These are phyloP conservation scores for Cytospora chrysosperma DNA, from an alignment of 2,329 filamentous ascomycete species.

Conservation along the genomic window DNA sequence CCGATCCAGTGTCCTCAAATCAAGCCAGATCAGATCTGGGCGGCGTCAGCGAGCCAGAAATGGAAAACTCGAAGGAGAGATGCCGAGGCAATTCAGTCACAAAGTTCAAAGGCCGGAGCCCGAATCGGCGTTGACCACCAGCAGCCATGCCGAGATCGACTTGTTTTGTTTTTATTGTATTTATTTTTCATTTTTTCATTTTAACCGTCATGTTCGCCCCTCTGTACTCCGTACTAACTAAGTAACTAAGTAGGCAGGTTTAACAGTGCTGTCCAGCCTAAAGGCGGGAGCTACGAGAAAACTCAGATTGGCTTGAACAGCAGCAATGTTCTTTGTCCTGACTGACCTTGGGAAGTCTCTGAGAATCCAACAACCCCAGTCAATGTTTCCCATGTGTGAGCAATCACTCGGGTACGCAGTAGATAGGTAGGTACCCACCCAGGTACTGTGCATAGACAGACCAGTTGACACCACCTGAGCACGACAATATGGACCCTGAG, in stretches of 20 bases:
- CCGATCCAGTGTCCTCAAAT: background rate
- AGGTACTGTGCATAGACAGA: no score
- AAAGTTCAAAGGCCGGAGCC: background rate
- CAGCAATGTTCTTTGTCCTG: background rate
- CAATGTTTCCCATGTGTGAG: no score
- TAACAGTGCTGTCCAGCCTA: background rate
- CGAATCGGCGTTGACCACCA: slow-evolving; percentile 2
- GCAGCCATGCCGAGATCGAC: background rate
- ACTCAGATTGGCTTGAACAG: background rate
- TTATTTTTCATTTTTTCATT: no score
- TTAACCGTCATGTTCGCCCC: background rate
- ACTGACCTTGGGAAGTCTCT: no score
- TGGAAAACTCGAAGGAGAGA: slow-evolving; percentile 6
- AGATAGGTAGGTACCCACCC: no score
- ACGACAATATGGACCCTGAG: slow-evolving; percentile 1
- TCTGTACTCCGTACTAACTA: no score
- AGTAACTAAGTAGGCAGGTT: background rate
- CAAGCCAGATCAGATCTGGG: background rate
- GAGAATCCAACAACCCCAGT: no score
- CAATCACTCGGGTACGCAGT: no score
- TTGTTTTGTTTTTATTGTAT: no score
- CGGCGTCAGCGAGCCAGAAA: slow-evolving; percentile 2
- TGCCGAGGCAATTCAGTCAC: no score
- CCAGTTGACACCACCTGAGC: no score
- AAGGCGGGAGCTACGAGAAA: background rate